phyloP scores from a whole-genome alignment of 2,329 filamentous ascomycete genomes.

The Aureobasidium uvarum region DNA sequence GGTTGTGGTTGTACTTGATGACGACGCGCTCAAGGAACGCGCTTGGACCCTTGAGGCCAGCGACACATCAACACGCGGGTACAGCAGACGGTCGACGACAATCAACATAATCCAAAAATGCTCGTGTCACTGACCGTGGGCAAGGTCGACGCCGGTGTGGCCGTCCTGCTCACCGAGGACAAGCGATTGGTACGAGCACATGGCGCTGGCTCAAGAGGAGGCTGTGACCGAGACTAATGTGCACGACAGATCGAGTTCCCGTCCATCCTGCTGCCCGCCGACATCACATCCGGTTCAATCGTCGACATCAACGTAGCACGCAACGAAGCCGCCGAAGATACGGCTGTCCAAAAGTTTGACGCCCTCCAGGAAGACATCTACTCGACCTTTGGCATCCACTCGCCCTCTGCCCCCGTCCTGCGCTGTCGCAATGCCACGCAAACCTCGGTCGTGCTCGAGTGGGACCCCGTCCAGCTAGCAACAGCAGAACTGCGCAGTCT shows the following conservation, averaged over 20 bases:
- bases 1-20: background rate
- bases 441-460: constrained; percentile 97
- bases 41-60: background rate
- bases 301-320: constrained; percentile 95
- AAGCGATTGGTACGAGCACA: constrained; percentile 76
- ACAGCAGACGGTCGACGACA: background rate
- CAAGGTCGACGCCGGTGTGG: constrained; percentile 98
- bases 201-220: background rate
- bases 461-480: constrained; percentile 91
- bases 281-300: constrained; percentile 94
- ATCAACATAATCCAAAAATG: constrained; percentile 56
- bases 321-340: constrained; percentile 74
- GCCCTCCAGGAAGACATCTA: constrained; percentile 87
- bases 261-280: constrained; percentile 90
- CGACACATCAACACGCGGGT: constrained; percentile 6
- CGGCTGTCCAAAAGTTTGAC: constrained; percentile 73
- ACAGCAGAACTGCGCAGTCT: constrained; percentile 89
- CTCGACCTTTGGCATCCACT: constrained; percentile 75
- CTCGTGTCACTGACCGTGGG: constrained; percentile 96
- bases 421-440: constrained; percentile 97
- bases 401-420: constrained; percentile 73
- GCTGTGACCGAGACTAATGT: constrained; percentile 25
- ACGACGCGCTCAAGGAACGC: constrained; percentile 8
- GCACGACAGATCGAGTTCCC: constrained; percentile 86
- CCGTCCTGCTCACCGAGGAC: constrained; percentile 92